A percentile compares a stretch with the other conserved stretches of the same genome.
Evolutionary conservation across 305 asterid genomes (phyloP).

Genomic region (Solanum hybrid): DNA sequence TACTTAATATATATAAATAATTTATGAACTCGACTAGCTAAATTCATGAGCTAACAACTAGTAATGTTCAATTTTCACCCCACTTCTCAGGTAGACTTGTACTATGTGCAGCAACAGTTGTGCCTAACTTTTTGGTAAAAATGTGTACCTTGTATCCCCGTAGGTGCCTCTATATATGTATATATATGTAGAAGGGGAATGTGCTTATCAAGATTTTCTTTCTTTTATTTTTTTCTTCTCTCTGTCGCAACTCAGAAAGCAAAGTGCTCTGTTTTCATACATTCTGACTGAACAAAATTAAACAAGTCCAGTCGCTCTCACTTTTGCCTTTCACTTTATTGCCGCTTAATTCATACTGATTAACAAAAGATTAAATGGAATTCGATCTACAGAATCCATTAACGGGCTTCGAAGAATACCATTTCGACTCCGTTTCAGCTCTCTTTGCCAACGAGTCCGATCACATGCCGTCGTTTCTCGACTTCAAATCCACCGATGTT

Average conservation of each 20-base stretch:
- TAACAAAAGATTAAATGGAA: conserved; percentile 14
- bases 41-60: neutral
- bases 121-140: neutral
- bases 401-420: conserved; percentile 16
- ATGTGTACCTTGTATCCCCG: neutral
- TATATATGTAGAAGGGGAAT: no score
- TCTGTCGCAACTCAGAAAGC: neutral
- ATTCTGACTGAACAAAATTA: neutral
- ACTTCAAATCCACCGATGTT: conserved; percentile 18
- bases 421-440: conserved; percentile 25
- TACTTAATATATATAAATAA: neutral
- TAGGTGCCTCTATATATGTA: neutral
- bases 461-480: conserved; percentile 30
- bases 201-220: no score
- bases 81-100: neutral
- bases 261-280: neutral
- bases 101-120: neutral
- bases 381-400: conserved; percentile 31
- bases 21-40: neutral
- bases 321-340: neutral
- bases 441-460: conserved; percentile 42
- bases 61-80: neutral
- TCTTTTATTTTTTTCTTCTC: neutral
- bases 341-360: neutral
- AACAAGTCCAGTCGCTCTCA: neutral